These are phyloP conservation scores for Quercus engelmannii DNA, from an alignment of 306 rosid genomes.

Conservation along the genomic window DNA sequence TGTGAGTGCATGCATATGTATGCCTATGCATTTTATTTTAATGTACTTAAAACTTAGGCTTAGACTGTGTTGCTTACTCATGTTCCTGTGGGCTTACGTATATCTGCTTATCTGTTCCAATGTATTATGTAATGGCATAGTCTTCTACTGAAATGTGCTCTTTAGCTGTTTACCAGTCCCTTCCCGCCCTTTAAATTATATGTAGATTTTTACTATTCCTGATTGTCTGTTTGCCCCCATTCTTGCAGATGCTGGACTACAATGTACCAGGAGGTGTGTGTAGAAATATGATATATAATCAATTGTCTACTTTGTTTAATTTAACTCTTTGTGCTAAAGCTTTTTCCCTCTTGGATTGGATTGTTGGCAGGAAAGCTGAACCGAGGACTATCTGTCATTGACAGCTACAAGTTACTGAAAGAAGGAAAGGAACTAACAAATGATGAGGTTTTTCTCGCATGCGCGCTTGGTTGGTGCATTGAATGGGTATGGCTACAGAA, in stretches of 20 bases:
- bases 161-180: not conserved
- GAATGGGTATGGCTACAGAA: constrained; percentile 43
- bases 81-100: not conserved
- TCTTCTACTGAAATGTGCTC: not conserved
- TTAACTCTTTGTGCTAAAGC: not conserved
- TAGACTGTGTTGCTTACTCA: not conserved
- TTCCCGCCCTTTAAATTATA: not conserved
- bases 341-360: not conserved
- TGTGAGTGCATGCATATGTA: not conserved
- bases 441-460: constrained; percentile 48
- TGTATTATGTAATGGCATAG: too few relatives aligned
- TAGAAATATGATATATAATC: not conserved
- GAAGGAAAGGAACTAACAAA: constrained; percentile 41
- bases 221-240: not conserved
- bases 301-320: not conserved
- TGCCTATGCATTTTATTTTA: not conserved
- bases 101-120: not conserved
- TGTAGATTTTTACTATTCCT: not conserved
- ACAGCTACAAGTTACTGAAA: constrained; percentile 48
- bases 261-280: constrained; percentile 83
- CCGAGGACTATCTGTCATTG: constrained; percentile 58
- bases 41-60: not conserved
- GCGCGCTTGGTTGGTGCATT: constrained; percentile 62
- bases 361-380: constrained; percentile 4
- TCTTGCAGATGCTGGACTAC: constrained; percentile 76